Evolutionary conservation across 2,329 filamentous ascomycete genomes (phyloP), one percentile per base, ranked within the genome.

Genomic region (Ophiostoma tasmaniense): DNA sequence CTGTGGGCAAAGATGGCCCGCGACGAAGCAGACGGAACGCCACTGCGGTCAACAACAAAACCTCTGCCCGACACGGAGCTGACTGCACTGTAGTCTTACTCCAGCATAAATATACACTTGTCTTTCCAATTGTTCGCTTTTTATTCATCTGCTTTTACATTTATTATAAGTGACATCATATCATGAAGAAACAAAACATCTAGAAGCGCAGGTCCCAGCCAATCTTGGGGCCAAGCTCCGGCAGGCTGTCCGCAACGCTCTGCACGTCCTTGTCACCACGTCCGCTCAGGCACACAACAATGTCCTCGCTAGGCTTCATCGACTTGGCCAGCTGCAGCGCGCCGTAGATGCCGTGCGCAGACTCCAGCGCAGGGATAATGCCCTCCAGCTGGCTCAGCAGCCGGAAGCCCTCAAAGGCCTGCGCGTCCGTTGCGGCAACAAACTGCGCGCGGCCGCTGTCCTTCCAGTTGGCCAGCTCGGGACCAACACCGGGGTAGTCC

Each of bases 241-340:
- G 94, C 76, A 99, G 81, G 80, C 96, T 92, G 76, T 99, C 95
- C 0, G 95, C 95, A 7, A 99, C 94, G 75, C 92, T 96, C 86
- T 99, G 93, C 70, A 99, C 95, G 77, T 99, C 95, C 87, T 99
- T 99, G 80, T 99, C 95, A 72, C 95, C 95, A 74, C 95, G 85
- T 10, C 95, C 95, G 76, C 91, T 96, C 50, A 99, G 79, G 80
- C 94, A 98, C 72, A 99, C 93, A 70, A 99, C 94, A 35, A 99
- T 81, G 76, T 98, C 93, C 80, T 97, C 82, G 67, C 87, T 93
- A 81, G 93, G 91, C 73, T 85, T 84, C 92, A 97, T 93, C 70
- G 89, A 92, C 87, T 96, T 97, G 71, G 94, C 94, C 70, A 98
- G 81, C 81, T 98, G 87, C 70, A 98, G 82, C 13, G 91, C 93